Base-by-base conservation (phyloP, 768 basidiomycete species). In the Pisolithus microcarpus region DNA sequence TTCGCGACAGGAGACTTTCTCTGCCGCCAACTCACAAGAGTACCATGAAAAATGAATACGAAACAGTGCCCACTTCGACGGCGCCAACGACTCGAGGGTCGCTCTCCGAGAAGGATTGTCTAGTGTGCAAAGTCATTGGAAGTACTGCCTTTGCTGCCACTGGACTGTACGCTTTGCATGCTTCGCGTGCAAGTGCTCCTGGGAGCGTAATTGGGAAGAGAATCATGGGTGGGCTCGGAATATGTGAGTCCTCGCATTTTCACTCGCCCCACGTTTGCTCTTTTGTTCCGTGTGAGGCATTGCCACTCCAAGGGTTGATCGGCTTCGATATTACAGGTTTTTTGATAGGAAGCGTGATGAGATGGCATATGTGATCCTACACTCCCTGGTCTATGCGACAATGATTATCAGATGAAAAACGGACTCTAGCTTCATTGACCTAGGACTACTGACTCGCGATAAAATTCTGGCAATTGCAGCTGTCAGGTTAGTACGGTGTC, bases 51-150 rank as follows among this genome's bases (percentile, higher is more conserved):
- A 23, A 19, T 9, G 40, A 42, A 21, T 21, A 6, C 19, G 40
- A 21, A 19, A 42, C 21, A 10, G 5, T 42, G 7, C 16, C 43
- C n/a, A 16, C 36, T 11, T 8, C 43, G 13, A 34, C 31, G 10
- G 18, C 34, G n/a, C 28, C 45, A 18, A 19, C 21, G 7, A 30
- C n/a, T 18, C 31, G n/a, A 11, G n/a, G 36, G 30, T 3, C 9
- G 18, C 28, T 7, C 31, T 36, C 31, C 11, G 16, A 5, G 18
- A 30, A 73, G 43, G 83, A 87, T 38, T 89, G 86, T 53, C 58
- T 85, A n/a, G 74, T 82, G 1, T 89, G 87, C 63, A 78, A 79
- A 38, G 69, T 88, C 49, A 76, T 85, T 38, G 85, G 86, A 18
- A 77, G 84, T 0, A 80, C 71, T 28, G 79, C 82, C 2, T 74